Evolutionary conservation across 2,329 filamentous ascomycete genomes (phyloP).

Genomic region (Fusarium fujikuroi): DNA sequence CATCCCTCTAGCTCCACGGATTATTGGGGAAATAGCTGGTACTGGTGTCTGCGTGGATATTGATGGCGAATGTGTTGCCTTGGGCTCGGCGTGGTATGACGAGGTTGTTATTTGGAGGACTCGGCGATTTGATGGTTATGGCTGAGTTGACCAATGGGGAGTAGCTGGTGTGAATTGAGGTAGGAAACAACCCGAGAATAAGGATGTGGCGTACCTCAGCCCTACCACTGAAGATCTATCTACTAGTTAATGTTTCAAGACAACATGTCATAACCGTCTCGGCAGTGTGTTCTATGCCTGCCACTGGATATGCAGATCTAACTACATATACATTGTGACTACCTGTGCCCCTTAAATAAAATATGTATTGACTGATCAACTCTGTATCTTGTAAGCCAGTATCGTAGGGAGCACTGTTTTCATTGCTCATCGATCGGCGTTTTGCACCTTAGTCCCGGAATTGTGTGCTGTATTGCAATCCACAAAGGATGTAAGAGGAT

Average conservation of each 20-base stretch:
- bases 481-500: background rate
- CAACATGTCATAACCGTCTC: background rate
- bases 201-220: background rate
- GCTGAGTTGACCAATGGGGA: background rate
- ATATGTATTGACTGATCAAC: too few relatives aligned
- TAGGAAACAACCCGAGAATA: constrained; percentile 21
- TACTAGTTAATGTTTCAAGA: background rate
- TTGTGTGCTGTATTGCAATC: background rate
- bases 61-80: background rate
- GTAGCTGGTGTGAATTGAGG: background rate
- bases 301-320: background rate
- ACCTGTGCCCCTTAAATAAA: background rate
- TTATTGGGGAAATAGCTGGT: background rate
- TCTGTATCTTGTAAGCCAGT: background rate
- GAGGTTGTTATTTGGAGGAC: background rate
- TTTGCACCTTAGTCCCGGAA: background rate
- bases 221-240: background rate
- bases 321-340: background rate
- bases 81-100: background rate
- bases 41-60: background rate
- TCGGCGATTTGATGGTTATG: background rate
- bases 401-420: background rate
- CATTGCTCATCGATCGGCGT: background rate
- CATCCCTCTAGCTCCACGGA: background rate
- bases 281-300: background rate